phyloP scores from a whole-genome alignment of 169 alveolate genomes.

The Cystoisospora suis region DNA sequence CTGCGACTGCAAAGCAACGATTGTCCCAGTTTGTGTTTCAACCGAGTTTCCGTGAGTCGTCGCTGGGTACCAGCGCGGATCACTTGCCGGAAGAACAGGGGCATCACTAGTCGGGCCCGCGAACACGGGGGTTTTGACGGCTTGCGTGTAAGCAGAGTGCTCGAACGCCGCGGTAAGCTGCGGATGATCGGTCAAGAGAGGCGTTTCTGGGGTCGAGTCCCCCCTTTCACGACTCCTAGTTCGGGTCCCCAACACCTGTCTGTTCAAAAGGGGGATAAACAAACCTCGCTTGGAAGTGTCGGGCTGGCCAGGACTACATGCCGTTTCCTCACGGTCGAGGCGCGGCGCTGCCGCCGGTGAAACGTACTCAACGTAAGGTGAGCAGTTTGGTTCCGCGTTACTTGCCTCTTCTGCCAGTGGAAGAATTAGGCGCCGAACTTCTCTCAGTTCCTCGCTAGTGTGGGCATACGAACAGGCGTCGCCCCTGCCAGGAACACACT shows the following conservation, averaged over 20 bases:
- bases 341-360: neutral
- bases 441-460: constrained; percentile 8
- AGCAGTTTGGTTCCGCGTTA: neutral
- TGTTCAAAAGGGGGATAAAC: neutral
- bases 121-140: no score
- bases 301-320: neutral
- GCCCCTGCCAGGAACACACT: neutral
- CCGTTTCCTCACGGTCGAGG: no score
- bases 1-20: no score
- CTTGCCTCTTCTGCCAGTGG: constrained; percentile 1
- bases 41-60: no score
- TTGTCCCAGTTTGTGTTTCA: no score
- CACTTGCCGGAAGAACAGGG: no score
- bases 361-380: constrained; percentile 7
- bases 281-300: neutral
- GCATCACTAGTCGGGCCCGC: no score
- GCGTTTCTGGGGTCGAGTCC: constrained; percentile 14
- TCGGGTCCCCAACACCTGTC: neutral
- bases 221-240: no score
- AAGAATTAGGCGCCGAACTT: neutral
- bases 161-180: neutral
- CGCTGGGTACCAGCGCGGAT: no score
- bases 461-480: constrained; percentile 13
- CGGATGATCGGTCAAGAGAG: neutral
- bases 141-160: no score